Percentiles rank a stretch among this genome's conserved stretches.
These are phyloP conservation scores for Globisporangium okanoganense DNA, from an alignment of 352 stramenopile species.

Conservation along the genomic window DNA sequence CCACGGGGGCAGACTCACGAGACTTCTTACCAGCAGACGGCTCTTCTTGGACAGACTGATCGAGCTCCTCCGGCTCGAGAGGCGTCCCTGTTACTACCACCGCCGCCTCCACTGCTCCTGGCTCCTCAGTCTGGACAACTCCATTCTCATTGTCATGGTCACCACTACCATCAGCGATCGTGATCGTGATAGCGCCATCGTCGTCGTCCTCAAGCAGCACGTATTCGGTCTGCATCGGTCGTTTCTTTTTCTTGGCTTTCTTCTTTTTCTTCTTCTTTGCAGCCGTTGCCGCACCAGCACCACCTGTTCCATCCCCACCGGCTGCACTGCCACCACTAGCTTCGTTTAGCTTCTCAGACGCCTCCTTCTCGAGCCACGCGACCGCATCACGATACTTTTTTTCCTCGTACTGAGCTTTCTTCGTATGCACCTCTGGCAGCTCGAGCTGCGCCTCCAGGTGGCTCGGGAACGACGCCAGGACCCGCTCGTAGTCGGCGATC, in stretches of 20 bases:
- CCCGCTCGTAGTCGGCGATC: constrained; percentile 55
- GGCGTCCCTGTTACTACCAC: neutral
- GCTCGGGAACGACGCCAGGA: constrained; percentile 57
- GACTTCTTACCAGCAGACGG: neutral
- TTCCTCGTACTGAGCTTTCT: constrained; percentile 35
- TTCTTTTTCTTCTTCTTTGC: constrained; percentile 67
- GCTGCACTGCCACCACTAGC: neutral
- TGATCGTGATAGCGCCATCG: neutral
- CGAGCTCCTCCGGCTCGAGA: neutral
- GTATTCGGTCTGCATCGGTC: constrained; percentile 28
- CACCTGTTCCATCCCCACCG: neutral
- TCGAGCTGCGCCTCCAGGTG: constrained; percentile 81
- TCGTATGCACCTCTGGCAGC: constrained; percentile 45
- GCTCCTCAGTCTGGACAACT: neutral
- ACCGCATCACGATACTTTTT: constrained; percentile 44
- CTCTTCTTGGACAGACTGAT: neutral
- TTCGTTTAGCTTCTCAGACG: constrained; percentile 10
- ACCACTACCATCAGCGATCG: neutral
- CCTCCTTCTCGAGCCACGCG: constrained; percentile 48
- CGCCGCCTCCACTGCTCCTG: neutral
- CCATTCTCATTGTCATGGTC: neutral
- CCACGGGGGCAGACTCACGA: neutral
- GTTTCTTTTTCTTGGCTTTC: constrained; percentile 72
- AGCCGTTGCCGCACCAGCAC: neutral
- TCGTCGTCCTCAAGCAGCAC: constrained; percentile 42